Conservation (phyloP, 1,139 yeast genomes). For the Casaregolazyma suthepensis region DNA sequence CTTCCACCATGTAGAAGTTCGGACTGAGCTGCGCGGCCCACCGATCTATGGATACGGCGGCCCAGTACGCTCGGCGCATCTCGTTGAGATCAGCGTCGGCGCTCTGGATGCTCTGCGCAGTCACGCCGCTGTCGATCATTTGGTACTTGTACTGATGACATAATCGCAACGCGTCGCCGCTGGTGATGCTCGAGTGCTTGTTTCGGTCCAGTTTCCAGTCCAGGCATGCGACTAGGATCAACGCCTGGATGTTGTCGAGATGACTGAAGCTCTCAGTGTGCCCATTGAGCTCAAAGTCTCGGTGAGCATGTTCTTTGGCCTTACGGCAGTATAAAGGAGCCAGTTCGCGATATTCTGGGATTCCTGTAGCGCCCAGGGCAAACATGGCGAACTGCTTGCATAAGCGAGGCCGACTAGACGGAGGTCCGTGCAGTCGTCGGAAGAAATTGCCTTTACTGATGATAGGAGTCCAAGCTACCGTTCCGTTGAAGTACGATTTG, state of each 20-base stretch:
- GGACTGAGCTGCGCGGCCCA: neutral
- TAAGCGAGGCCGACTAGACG: neutral
- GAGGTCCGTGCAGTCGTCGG: neutral
- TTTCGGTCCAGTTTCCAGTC: neutral
- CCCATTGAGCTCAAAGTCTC: neutral
- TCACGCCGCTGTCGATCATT: neutral
- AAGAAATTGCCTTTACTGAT: neutral
- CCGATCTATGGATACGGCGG: neutral
- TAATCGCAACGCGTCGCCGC: neutral
- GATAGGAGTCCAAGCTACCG: neutral
- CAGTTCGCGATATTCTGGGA: neutral
- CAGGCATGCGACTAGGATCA: slow-evolving; percentile 1
- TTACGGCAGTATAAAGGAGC: neutral
- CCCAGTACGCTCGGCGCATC: slow-evolving; percentile 1
- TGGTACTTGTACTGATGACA: neutral
- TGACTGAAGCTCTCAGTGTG: neutral
- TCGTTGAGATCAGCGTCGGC: neutral
- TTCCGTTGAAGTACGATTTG: neutral
- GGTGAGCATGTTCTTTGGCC: neutral
- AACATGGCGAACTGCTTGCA: neutral
- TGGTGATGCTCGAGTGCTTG: neutral
- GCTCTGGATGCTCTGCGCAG: neutral
- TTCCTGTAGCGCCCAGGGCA: neutral
- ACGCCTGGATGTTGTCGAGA: slow-evolving; percentile 1
- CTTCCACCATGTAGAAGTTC: neutral